A percentile compares a stretch with the other conserved stretches of the same genome.
phyloP scores from a whole-genome alignment of 768 basidiomycete genomes.

The Pleurotus pulmonarius region DNA sequence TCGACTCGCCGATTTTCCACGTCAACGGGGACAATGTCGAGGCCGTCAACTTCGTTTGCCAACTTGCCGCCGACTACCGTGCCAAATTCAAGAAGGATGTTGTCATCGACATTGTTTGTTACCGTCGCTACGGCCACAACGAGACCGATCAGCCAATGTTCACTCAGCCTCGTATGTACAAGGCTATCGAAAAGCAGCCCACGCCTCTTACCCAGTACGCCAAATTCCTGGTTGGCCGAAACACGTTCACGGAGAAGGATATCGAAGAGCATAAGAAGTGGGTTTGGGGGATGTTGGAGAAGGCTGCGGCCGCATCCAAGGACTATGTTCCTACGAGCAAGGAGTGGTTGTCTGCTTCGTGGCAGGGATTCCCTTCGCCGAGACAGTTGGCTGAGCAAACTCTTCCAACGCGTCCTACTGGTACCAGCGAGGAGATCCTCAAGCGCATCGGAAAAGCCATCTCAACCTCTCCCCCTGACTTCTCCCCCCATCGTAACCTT shows the following conservation, averaged over 20 bases:
- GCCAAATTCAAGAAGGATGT: slow-evolving; percentile 99
- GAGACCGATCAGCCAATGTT: slow-evolving; percentile 99
- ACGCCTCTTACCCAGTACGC: slow-evolving; percentile 90
- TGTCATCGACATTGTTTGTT: slow-evolving; percentile 97
- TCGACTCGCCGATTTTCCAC: slow-evolving; percentile 98
- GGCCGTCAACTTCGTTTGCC: slow-evolving; percentile 97
- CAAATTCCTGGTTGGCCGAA: slow-evolving; percentile 84
- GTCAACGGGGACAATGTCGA: slow-evolving; percentile 99
- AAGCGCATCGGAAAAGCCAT: slow-evolving; percentile 84
- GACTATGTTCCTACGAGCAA: slow-evolving; percentile 93
- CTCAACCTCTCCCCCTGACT: slow-evolving; percentile 80
- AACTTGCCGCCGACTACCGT: slow-evolving; percentile 96
- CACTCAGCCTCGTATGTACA: slow-evolving; percentile 98
- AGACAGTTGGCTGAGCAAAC: slow-evolving; percentile 91
- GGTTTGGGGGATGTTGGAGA: slow-evolving; percentile 99
- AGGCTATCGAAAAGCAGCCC: slow-evolving; percentile 91
- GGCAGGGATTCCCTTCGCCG: slow-evolving; percentile 98
- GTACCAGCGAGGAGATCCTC: slow-evolving; percentile 70
- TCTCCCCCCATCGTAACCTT: slow-evolving; percentile 88
- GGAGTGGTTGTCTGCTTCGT: slow-evolving; percentile 97
- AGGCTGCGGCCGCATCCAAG: slow-evolving; percentile 88
- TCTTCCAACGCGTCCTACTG: slow-evolving; percentile 88
- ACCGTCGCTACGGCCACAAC: slow-evolving; percentile 98
- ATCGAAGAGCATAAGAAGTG: slow-evolving; percentile 98
- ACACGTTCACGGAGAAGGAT: slow-evolving; percentile 93